A percentile compares a stretch with the other conserved stretches of the same genome.
These are phyloP conservation scores for Pichia sp. DNA, from an alignment of 1,139 yeast species.

Conservation along the genomic window DNA sequence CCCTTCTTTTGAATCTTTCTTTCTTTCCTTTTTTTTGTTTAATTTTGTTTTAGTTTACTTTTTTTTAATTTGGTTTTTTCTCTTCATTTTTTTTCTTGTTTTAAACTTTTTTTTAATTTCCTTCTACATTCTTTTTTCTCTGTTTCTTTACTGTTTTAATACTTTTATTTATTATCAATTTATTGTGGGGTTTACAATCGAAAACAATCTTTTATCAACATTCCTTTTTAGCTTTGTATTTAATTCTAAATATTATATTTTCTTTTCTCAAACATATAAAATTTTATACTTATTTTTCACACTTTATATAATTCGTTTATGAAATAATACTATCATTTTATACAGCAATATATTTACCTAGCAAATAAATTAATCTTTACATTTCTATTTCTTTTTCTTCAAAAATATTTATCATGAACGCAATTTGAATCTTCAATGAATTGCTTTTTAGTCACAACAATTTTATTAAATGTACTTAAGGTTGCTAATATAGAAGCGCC, in stretches of 20 bases:
- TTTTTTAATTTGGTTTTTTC: neutral
- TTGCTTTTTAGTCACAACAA: conserved; percentile 64
- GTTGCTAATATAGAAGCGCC: conserved; percentile 93
- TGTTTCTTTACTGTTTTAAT: neutral
- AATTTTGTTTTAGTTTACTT: too few species aligned
- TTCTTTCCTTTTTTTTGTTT: too few species aligned
- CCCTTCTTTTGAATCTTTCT: too few species aligned
- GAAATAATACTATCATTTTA: too few species aligned
- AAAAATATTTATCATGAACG: conserved; percentile 57
- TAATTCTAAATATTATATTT: neutral
- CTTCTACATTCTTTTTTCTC: neutral
- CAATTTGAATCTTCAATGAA: conserved; percentile 64
- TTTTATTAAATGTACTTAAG: conserved; percentile 72
- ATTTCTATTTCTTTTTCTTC: neutral
- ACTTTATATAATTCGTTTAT: too few species aligned
- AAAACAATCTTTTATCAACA: too few species aligned
- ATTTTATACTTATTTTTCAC: too few species aligned
- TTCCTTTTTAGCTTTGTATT: neutral
- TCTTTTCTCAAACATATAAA: too few species aligned
- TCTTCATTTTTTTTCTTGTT: conserved; percentile 11
- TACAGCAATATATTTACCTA: too few species aligned
- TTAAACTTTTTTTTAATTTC: neutral
- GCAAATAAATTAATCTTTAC: too few species aligned
- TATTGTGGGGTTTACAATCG: neutral
- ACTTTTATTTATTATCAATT: neutral